These are phyloP conservation scores for Ilex aquifolium DNA, from an alignment of 257 asterid genomes.

Conservation along the genomic window DNA sequence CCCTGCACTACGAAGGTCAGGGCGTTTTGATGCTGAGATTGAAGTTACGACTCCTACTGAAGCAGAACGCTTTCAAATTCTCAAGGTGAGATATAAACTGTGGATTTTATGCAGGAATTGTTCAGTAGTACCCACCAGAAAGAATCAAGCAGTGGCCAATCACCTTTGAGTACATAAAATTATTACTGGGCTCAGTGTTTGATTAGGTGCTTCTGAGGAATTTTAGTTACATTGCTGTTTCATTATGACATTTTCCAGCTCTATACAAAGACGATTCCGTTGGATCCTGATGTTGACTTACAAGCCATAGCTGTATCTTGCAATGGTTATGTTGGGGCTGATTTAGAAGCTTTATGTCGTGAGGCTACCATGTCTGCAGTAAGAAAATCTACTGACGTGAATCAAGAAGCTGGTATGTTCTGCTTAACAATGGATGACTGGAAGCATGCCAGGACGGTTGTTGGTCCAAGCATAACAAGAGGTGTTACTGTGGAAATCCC, in stretches of 20 bases:
- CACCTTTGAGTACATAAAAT: not conserved
- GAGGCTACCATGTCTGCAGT: constrained; percentile 68
- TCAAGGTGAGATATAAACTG: constrained; percentile 36
- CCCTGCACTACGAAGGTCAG: constrained; percentile 90
- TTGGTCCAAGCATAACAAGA: constrained; percentile 92
- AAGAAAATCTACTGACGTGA: constrained; percentile 35
- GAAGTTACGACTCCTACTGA: constrained; percentile 90
- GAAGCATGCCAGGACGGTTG: constrained; percentile 70
- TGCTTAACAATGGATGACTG: constrained; percentile 56
- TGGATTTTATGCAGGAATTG: not conserved
- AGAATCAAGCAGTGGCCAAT: not conserved
- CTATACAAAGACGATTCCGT: constrained; percentile 62
- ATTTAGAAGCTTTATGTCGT: constrained; percentile 89
- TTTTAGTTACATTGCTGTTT: not conserved
- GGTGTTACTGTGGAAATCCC: constrained; percentile 88
- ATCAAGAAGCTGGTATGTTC: constrained; percentile 19
- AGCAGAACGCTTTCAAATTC: constrained; percentile 72
- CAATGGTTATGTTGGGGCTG: constrained; percentile 97
- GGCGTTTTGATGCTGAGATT: constrained; percentile 94
- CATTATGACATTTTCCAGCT: constrained; percentile 39
- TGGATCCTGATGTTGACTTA: constrained; percentile 59
- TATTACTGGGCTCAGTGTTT: not conserved
- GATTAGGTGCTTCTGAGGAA: not conserved
- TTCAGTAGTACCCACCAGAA: not conserved
- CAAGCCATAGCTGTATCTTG: constrained; percentile 72